Base-by-base conservation (phyloP, 768 basidiomycete species). In the Saitozyma sp. region DNA sequence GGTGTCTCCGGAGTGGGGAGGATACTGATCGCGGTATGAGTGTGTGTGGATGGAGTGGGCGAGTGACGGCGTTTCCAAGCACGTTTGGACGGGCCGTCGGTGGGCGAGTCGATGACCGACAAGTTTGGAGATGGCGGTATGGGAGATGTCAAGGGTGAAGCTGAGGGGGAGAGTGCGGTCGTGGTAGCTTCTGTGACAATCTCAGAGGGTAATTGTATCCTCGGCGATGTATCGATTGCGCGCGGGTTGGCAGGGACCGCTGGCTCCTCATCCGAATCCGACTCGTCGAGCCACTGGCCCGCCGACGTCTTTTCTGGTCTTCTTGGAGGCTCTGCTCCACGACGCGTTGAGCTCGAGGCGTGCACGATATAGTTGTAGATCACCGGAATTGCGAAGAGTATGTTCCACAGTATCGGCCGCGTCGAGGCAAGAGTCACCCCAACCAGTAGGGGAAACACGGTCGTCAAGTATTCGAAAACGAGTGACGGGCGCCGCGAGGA, bases 381-480 rank as follows among this genome's bases (percentile, higher is more conserved):
- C 20, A 59, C 38, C 19, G 41, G 40, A 9, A 59, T 42, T 48
- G 63, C 65, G 63, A 54, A 71, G 65, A 19, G 58, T 0, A 83
- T 14, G 64, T 84, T 84, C 56, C 92, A 83, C 2, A 81, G 56
- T 3, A 79, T 67, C 0, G 91, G 88, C 10, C 79, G 78, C 39
- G 84, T 78, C 0, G 91, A 87, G 69, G 87, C 88, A 38, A 88
- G 58, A 0, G 95, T 95, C 80, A 96, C 85, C 3, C 86, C 88
- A 9, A 94, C 82, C 2, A 93, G 82, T n/a, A 94, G 82, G 0
- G 95, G 95, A 0, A 90, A 57, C 8, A 88, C 84, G 11, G 94
- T 84, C 9, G 89, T 76, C 8, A 82, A 43, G 83, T 86, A 91
- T 76, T 91, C 87, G 41, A 82, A 56, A 11, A 80, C 50, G 59